Base-by-base conservation (phyloP, 176 grass and related monocot species). In the Juncus inflexus region DNA sequence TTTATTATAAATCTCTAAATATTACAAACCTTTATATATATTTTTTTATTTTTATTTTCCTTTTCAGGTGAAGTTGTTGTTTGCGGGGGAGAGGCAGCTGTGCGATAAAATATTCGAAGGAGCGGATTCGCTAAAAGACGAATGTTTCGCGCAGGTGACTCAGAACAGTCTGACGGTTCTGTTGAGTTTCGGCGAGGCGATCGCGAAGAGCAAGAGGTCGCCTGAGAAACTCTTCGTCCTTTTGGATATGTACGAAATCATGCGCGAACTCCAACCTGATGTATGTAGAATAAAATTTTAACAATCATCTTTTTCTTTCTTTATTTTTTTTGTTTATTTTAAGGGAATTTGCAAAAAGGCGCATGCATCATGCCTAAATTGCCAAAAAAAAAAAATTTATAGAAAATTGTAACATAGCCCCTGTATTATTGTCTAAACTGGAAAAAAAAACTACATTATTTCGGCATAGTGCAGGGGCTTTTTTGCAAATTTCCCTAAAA, bases 191-290 rank as follows among this genome's bases (percentile, higher is more conserved):
- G 94, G 94, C 55, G 94, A 99, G 75, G 94, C 94, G 4, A 88
- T 99, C 81, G 83, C 94, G 77, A 99, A 84, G 74, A 92, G 94
- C 77, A 99, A 92, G 77, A 83, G 94, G 42, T 99, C 94, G 28
- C 94, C 83, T 49, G 94, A 99, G 78, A 99, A 99, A 63, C 60
- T 99, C 1, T 92, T 99, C 62, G 88, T 99, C 61, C 78, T 99
- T 4, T 80, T 99, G 59, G 94, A 99, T 74, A 99, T 99, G 94
- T 99, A 99, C 6, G 94, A 90, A 69, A 91, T 99, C 63, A 89
- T 99, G 94, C 87, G 80, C 28, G 94, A 99, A 74, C 85, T 99
- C 74, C 94, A 92, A 80, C 79, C 78, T 15, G 94, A 99, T 81
- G 94, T 92, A 90, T 78, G 60, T 75, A 60, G 64, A 4, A 13